Conservation (phyloP, 208 protist species). For the Leishmania aethiopica region DNA sequence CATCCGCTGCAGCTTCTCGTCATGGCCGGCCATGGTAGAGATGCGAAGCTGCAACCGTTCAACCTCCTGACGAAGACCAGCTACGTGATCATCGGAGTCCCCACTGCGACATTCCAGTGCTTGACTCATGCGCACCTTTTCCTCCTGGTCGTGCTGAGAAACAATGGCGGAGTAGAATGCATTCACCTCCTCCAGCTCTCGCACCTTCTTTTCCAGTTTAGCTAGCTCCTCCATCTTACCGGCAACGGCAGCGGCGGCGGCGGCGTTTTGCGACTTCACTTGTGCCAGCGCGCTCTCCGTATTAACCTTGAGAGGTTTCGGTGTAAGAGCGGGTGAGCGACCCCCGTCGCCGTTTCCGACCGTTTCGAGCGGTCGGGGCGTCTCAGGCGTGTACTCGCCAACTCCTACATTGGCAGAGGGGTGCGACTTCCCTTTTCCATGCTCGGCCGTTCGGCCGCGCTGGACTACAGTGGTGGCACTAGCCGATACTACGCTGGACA, state of each 20-base stretch:
- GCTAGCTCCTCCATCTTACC: constrained; percentile 68
- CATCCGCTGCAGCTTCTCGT: constrained; percentile 46
- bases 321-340: constrained; percentile 10
- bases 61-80: constrained; percentile 21
- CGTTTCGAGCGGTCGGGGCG: not conserved
- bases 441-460: constrained; percentile 8
- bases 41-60: constrained; percentile 41
- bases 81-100: constrained; percentile 20
- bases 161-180: constrained; percentile 84
- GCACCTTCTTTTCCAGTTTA: constrained; percentile 56
- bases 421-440: constrained; percentile 8
- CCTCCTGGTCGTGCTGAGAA: constrained; percentile 67
- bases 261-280: constrained; percentile 20
- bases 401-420: constrained; percentile 1
- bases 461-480: not conserved
- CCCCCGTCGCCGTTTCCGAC: constrained; percentile 2
- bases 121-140: constrained; percentile 37
- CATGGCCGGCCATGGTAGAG: constrained; percentile 33
- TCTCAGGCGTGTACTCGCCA: constrained; percentile 5
- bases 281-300: not conserved
- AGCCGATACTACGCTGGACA: not conserved
- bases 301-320: constrained; percentile 9
- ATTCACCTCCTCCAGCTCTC: constrained; percentile 82
- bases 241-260: constrained; percentile 27
- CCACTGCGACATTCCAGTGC: not conserved